These are phyloP conservation scores for Aspergillus udagawae DNA, from an alignment of 2,329 filamentous ascomycete genomes.

Conservation along the genomic window DNA sequence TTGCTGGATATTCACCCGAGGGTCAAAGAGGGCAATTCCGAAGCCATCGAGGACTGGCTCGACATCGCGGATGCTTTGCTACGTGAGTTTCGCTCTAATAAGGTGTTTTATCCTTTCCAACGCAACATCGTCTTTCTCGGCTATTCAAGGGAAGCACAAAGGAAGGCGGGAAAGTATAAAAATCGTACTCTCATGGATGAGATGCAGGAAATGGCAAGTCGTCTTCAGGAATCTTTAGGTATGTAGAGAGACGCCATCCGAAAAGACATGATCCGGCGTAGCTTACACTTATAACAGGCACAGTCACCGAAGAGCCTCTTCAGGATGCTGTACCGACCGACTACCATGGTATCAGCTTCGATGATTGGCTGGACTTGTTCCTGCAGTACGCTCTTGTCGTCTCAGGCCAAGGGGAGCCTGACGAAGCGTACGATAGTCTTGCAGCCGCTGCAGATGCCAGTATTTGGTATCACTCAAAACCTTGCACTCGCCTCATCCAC, in stretches of 20 bases:
- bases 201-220: conserved; percentile 42
- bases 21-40: conserved; percentile 48
- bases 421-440: conserved; percentile 75
- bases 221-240: conserved; percentile 42
- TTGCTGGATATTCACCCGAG: conserved; percentile 46
- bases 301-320: conserved; percentile 21
- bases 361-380: conserved; percentile 85
- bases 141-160: conserved; percentile 41
- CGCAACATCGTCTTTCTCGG: conserved; percentile 49
- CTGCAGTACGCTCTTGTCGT: conserved; percentile 78
- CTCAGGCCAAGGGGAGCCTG: conserved; percentile 61
- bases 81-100: conserved; percentile 58
- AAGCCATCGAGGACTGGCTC: conserved; percentile 54
- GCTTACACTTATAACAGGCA: conserved; percentile 18
- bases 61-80: conserved; percentile 56
- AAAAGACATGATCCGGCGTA: background rate
- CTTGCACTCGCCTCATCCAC: conserved; percentile 68
- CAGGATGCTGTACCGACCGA: conserved; percentile 44
- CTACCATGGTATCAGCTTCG: conserved; percentile 76
- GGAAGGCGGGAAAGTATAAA: conserved; percentile 34
- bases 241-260: background rate
- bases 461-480: conserved; percentile 69
- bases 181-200: conserved; percentile 38
- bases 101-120: conserved; percentile 56
- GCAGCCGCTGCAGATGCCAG: conserved; percentile 74